Evolutionary conservation across 148 eudicot species (phyloP).

Genomic region (Camellia granthamiana): DNA sequence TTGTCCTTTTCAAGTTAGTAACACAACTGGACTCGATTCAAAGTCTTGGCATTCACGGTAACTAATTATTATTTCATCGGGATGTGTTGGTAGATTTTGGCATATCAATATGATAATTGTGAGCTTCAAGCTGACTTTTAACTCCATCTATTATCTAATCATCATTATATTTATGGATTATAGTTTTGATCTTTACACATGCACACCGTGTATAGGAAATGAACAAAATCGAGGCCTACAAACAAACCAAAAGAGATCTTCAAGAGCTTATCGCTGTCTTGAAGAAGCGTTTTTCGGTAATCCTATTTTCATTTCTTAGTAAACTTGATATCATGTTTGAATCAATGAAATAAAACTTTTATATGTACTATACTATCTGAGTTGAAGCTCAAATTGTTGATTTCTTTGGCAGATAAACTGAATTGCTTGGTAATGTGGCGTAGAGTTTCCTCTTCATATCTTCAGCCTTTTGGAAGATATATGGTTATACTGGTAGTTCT

Average conservation of each 20-base stretch:
- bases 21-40: no score
- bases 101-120: not conserved
- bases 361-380: not conserved
- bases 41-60: no score
- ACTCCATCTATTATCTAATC: not conserved
- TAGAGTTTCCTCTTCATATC: no score
- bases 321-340: not conserved
- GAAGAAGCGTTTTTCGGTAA: slow-evolving; percentile 27
- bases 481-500: no score
- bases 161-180: not conserved
- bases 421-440: not conserved
- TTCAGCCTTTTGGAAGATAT: no score
- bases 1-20: no score
- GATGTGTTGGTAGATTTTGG: no score
- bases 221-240: slow-evolving; percentile 39
- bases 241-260: slow-evolving; percentile 29
- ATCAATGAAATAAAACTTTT: not conserved
- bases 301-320: not conserved
- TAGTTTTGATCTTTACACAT: not conserved
- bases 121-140: not conserved
- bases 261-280: slow-evolving; percentile 17
- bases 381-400: not conserved
- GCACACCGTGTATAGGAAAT: slow-evolving; percentile 21
- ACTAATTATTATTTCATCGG: not conserved
- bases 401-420: slow-evolving; percentile 3